Conservation (phyloP, 2,329 filamentous ascomycete species). For the Fusarium sp. region DNA sequence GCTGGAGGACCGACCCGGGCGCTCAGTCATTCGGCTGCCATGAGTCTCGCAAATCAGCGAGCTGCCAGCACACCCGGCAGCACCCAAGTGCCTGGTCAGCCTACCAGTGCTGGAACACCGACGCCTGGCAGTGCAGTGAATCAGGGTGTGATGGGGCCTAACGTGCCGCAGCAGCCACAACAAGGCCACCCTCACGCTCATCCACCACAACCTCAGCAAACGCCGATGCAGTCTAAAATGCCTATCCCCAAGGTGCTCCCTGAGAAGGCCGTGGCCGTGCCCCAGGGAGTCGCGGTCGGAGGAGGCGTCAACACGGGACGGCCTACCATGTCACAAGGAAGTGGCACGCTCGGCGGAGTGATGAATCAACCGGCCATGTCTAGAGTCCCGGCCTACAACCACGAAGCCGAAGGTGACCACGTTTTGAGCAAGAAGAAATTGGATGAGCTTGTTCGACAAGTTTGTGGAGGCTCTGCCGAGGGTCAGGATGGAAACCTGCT, state of each 20-base stretch:
- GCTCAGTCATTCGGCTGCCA: conserved; percentile 59
- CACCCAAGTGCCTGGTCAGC: conserved; percentile 45
- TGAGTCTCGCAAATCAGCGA: conserved; percentile 57
- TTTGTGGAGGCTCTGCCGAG: conserved; percentile 80
- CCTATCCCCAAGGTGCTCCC: conserved; percentile 82
- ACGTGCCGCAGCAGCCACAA: conserved; percentile 46
- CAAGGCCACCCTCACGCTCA: conserved; percentile 59
- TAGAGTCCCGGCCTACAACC: conserved; percentile 81
- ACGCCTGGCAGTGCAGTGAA: conserved; percentile 45
- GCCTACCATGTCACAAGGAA: conserved; percentile 84
- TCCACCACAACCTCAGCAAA: conserved; percentile 53
- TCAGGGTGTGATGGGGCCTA: conserved; percentile 47
- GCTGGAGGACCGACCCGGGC: conserved; percentile 52
- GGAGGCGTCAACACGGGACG: conserved; percentile 70
- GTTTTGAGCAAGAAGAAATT: conserved; percentile 98
- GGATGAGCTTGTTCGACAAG: conserved; percentile 91
- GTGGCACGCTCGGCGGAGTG: conserved; percentile 77
- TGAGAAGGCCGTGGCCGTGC: conserved; percentile 70
- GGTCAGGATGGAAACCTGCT: conserved; percentile 77
- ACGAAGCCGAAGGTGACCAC: conserved; percentile 90
- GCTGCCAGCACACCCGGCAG: conserved; percentile 49
- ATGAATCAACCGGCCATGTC: conserved; percentile 86
- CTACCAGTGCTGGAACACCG: conserved; percentile 44
- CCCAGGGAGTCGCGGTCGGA: conserved; percentile 74
- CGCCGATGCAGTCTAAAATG: conserved; percentile 67